A percentile compares a stretch with the other conserved stretches of the same genome.
Evolutionary conservation across 2,329 filamentous ascomycete genomes (phyloP).

Genomic region (Fusarium chlamydosporum): DNA sequence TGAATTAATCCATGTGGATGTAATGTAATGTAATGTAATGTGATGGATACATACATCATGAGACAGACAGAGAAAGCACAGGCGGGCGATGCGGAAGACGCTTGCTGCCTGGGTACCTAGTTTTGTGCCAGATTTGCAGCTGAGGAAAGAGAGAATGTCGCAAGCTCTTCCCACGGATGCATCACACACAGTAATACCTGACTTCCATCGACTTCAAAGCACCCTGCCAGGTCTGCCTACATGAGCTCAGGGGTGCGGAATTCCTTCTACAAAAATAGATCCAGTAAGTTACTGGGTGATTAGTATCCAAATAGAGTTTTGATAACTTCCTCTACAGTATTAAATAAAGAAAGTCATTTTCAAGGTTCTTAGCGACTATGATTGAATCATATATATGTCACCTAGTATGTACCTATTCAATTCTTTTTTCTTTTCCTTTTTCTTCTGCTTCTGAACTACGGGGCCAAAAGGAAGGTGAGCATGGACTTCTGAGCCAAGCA

Average conservation of each 20-base stretch:
- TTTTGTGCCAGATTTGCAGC: constrained; percentile 32
- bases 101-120: background rate
- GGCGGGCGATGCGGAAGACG: constrained; percentile 1
- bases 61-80: constrained; percentile 22
- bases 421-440: too few species aligned
- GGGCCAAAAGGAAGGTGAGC: constrained; percentile 2
- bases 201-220: constrained; percentile 11
- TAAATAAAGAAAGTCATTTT: background rate
- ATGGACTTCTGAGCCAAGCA: constrained; percentile 31
- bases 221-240: background rate
- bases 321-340: background rate
- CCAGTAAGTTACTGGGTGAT: background rate
- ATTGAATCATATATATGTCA: background rate
- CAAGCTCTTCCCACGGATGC: constrained; percentile 2
- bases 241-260: background rate
- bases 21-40: constrained; percentile 3
- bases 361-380: background rate
- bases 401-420: too few species aligned
- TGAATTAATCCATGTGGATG: constrained; percentile 36
- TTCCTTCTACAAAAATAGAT: constrained; percentile 4
- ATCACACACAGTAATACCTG: constrained; percentile 5
- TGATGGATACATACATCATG: constrained; percentile 37
- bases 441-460: background rate
- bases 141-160: constrained; percentile 12
- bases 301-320: background rate